Evolutionary conservation across 306 rosid genomes (phyloP), one percentile per base, ranked within the genome.

Genomic region (Castanopsis chinensis): DNA sequence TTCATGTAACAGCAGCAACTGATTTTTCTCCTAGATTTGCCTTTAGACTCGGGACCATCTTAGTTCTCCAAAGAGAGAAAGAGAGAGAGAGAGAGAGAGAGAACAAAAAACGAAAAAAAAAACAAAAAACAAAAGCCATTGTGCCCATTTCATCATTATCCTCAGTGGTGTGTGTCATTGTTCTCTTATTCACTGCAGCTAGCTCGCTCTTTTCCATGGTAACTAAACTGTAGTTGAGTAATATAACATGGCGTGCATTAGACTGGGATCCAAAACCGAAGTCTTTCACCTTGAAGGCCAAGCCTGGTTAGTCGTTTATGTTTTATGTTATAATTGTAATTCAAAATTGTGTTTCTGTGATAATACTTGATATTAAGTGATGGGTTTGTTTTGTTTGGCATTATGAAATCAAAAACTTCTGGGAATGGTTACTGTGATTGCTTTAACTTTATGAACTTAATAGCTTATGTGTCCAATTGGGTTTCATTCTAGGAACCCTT

Each of bases 201-300:
- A 37, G 45, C 45, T 43, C 67, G 55, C 51, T 57, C 69, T 6
- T 73, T 75, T 49, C 70, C 18, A 72, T 76, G 85, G 19, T 72
- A 69, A 35, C 76, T 32, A 72, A 60, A 68, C 74, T 71, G 1
- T 32, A 35, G 15, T 35, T 75, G 74, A 74, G 55, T 57, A 19
- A 69, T 52, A 49, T 8, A 37, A 37, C 69, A 91, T 94, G 98
- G 96, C 91, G 28, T 87, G 83, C 83, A 57, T 89, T 86, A 94
- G 88, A 87, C 80, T 94, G 80, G 98, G 98, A 69, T 92, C 97
- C 56, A 94, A 94, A 78, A 85, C 92, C 43, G 96, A 94, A 61
- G 86, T 84, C 76, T 92, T 94, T 84, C 73, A 76, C 83, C 90
- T 81, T 28, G 92, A 88, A 82, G 94, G 89, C 73, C 79, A 86